Percentiles rank a stretch among this genome's conserved stretches.
Conservation (phyloP, 192 early-diverging fungal genomes). For the Coemansia sp. region DNA sequence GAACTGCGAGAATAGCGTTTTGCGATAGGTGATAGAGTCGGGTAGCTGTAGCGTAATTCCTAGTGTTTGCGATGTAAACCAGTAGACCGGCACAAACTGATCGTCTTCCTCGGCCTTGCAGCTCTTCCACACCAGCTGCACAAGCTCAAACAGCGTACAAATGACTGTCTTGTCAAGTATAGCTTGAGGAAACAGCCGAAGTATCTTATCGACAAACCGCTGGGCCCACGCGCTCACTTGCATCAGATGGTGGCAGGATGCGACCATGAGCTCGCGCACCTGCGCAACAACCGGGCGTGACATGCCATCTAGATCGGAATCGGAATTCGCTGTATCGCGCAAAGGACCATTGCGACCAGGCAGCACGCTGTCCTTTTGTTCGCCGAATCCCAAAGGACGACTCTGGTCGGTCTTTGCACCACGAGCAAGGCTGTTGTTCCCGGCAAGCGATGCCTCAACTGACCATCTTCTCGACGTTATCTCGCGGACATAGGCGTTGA, state of each 20-base stretch:
- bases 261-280: constrained; percentile 65
- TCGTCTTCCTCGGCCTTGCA: constrained; percentile 77
- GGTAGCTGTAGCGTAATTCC: constrained; percentile 68
- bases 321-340: background rate
- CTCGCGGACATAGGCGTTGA: constrained; percentile 42
- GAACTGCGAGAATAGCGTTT: constrained; percentile 62
- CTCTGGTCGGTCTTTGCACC: background rate
- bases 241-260: constrained; percentile 67
- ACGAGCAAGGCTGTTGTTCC: constrained; percentile 1
- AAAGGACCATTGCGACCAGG: background rate
- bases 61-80: constrained; percentile 64
- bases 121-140: constrained; percentile 77
- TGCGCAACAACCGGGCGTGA: constrained; percentile 43
- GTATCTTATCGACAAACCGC: constrained; percentile 63
- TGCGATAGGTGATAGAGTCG: constrained; percentile 73
- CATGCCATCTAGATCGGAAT: background rate
- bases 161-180: constrained; percentile 75
- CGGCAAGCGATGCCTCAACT: constrained; percentile 28
- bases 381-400: background rate
- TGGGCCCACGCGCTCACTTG: constrained; percentile 69
- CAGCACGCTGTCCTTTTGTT: constrained; percentile 10
- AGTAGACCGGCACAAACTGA: constrained; percentile 75
- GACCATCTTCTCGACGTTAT: constrained; percentile 41
- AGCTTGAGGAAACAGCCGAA: constrained; percentile 69
- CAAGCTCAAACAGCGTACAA: constrained; percentile 77